A percentile compares a stretch with the other conserved stretches of the same genome.
These are phyloP conservation scores for Taxawa tesnikishii DNA, from an alignment of 2,329 filamentous ascomycete species.

Conservation along the genomic window DNA sequence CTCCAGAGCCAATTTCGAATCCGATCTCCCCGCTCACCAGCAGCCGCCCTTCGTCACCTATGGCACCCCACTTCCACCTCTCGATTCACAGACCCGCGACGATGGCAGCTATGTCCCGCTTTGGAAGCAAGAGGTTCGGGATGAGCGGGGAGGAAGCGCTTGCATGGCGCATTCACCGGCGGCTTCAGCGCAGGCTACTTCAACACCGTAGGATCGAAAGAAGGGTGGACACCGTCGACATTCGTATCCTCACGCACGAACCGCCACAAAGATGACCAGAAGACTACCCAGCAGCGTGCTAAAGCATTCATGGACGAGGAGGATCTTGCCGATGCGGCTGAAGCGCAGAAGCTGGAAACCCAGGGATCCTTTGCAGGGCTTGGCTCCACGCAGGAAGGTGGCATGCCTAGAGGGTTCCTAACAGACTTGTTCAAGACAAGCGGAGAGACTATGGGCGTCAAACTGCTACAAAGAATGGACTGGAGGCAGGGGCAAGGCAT, in stretches of 20 bases:
- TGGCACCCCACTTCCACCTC: conserved; percentile 72
- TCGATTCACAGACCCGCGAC: conserved; percentile 65
- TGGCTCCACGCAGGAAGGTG: conserved; percentile 51
- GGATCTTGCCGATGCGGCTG: conserved; percentile 75
- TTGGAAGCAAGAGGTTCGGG: conserved; percentile 97
- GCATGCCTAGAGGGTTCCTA: conserved; percentile 40
- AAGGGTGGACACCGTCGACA: conserved; percentile 87
- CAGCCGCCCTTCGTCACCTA: conserved; percentile 66
- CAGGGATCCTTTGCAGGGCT: conserved; percentile 62
- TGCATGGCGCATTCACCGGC: conserved; percentile 94
- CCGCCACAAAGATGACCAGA: conserved; percentile 47
- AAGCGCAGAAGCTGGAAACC: conserved; percentile 63
- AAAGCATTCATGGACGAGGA: conserved; percentile 99
- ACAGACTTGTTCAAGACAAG: conserved; percentile 60
- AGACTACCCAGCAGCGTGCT: conserved; percentile 43
- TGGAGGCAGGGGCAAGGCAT: conserved; percentile 93
- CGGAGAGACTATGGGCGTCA: conserved; percentile 78
- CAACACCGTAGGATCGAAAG: conserved; percentile 95
- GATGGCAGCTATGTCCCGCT: conserved; percentile 85
- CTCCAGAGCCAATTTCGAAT: conserved; percentile 65
- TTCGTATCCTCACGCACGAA: conserved; percentile 84
- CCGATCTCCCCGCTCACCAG: conserved; percentile 30
- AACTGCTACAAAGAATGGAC: conserved; percentile 80
- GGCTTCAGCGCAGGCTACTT: conserved; percentile 97
- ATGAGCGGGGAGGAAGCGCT: conserved; percentile 82